Percentiles rank a stretch among this genome's conserved stretches.
phyloP scores from a whole-genome alignment of 306 rosid species.

The Mimosa bimucronata region DNA sequence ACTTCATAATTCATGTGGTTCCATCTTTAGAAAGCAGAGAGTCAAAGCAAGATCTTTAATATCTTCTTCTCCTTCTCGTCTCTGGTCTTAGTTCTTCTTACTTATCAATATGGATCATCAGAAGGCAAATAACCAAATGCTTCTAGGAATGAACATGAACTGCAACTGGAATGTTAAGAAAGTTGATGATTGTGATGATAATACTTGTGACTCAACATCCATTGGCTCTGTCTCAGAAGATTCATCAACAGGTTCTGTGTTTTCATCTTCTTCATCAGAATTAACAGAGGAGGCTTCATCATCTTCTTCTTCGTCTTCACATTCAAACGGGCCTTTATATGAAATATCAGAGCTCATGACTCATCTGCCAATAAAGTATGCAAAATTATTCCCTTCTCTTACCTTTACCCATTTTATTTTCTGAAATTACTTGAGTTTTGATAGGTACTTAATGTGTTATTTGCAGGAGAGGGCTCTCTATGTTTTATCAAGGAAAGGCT shows the following conservation, averaged over 20 bases:
- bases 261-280: conserved; percentile 66
- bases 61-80: background rate
- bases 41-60: conserved; percentile 10
- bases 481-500: conserved; percentile 74
- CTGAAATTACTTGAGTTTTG: conserved; percentile 3
- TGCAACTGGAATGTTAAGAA: conserved; percentile 46
- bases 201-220: conserved; percentile 49
- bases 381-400: background rate
- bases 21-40: conserved; percentile 12
- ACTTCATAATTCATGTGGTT: background rate
- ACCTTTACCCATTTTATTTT: background rate
- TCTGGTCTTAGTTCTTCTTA: background rate
- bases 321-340: conserved; percentile 68
- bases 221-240: conserved; percentile 51
- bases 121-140: conserved; percentile 23
- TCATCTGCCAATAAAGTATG: conserved; percentile 86
- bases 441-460: background rate
- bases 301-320: conserved; percentile 48
- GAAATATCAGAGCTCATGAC: conserved; percentile 77
- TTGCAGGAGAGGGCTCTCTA: conserved; percentile 91
- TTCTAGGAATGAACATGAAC: conserved; percentile 30
- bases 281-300: conserved; percentile 59
- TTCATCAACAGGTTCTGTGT: conserved; percentile 56
- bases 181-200: conserved; percentile 26
- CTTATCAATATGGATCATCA: conserved; percentile 20